Base-by-base conservation (phyloP, 169 alveolate genomes). In the Miamiensis avidus region DNA sequence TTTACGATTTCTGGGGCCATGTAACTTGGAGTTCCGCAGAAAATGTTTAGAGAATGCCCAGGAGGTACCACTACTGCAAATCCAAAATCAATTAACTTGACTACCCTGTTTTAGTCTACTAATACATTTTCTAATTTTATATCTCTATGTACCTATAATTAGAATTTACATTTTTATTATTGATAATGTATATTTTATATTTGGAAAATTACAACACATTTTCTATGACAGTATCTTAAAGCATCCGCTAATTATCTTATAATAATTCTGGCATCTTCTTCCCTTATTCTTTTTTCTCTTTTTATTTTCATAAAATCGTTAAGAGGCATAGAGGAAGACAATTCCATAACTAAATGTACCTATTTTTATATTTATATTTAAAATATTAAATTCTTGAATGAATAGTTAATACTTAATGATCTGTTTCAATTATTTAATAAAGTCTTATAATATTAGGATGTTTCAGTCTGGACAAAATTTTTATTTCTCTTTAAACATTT, bases 11-110 rank as follows among this genome's bases (percentile, higher is more conserved):
- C 97, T 25, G 97, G 97, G 6, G 97, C 95, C 97, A 94, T 94
- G 79, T 94, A 94, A 75, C 94, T 91, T 29, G 97, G 97, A 65
- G 97, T 94, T 34, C 97, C 97, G 83, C 97, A 94, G 78, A 92
- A 94, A 34, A 94, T 83, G 27, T 84, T 91, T 0, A 86, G 33
- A 78, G 88, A 89, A 74, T 89, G 93, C 0, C 92, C 93, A 31
- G 95, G 94, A 20, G 94, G 91, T 20, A 92, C 85, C 78, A 89
- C 87, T 75, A 94, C 93, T 78, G 97, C 88, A 74, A 95, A 92
- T 34, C 98, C 98, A 90, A 96, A 96, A 86, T 96, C 98, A 26
- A 93, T 95, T 4, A 96, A 85, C 85, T 96, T 96, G 74, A 96
- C 91, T 31, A 83, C 81, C 11, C 93, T 92, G 75, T 92, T 81